A percentile compares a stretch with the other conserved stretches of the same genome.
phyloP scores from a whole-genome alignment of 1,139 yeast genomes.

The Blastobotrys aristatus region DNA sequence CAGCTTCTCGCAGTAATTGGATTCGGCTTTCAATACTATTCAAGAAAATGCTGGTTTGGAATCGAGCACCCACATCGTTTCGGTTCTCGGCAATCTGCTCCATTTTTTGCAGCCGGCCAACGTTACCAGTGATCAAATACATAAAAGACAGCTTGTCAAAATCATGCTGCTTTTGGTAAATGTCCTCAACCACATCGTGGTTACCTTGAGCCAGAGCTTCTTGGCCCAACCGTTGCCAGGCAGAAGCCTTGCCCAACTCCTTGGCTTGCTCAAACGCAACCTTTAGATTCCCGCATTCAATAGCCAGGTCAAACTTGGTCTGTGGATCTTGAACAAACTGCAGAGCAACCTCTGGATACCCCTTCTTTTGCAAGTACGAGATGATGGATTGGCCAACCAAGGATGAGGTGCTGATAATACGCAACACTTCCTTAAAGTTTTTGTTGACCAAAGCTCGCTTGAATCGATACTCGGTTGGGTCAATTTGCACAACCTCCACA shows the following conservation, averaged over 20 bases:
- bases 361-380: conserved; percentile 89
- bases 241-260: conserved; percentile 57
- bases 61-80: conserved; percentile 71
- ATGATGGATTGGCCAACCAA: conserved; percentile 97
- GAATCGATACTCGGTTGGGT: conserved; percentile 96
- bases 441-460: conserved; percentile 87
- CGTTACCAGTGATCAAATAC: conserved; percentile 79
- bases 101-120: conserved; percentile 72
- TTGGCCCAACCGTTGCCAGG: conserved; percentile 79
- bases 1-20: conserved; percentile 67
- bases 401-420: conserved; percentile 82
- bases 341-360: conserved; percentile 82
- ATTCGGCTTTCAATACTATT: conserved; percentile 75
- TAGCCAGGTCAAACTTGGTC: conserved; percentile 90
- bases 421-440: conserved; percentile 86
- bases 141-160: conserved; percentile 88
- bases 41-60: conserved; percentile 77
- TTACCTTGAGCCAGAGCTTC: conserved; percentile 93
- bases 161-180: conserved; percentile 79
- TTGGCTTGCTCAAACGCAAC: conserved; percentile 91
- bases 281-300: conserved; percentile 83
- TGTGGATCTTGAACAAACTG: conserved; percentile 97
- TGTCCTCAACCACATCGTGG: conserved; percentile 76
- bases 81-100: conserved; percentile 84
- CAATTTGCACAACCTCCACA: conserved; percentile 72